Conservation (phyloP, 352 stramenopile genomes). For the Phytopythium boreale region DNA sequence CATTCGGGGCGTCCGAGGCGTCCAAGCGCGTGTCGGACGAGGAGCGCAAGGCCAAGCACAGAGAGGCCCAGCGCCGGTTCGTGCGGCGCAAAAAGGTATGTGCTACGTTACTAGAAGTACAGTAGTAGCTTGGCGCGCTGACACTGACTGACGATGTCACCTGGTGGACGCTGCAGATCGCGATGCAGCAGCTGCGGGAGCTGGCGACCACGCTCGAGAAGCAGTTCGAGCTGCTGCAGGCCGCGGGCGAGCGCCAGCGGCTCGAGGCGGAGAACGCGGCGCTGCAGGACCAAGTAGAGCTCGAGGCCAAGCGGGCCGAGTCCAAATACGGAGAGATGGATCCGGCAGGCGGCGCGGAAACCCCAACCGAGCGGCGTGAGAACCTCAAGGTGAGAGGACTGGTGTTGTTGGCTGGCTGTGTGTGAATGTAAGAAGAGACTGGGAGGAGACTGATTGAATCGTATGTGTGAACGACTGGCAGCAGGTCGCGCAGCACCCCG, state of each 20-base stretch:
- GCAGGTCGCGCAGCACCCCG: not conserved
- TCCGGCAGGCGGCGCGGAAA: not conserved
- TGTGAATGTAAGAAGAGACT: too few relatives aligned
- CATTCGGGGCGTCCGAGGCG: not conserved
- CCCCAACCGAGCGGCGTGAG: not conserved
- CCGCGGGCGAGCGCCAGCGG: conserved; percentile 16
- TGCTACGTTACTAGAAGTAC: not conserved
- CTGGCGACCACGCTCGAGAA: conserved; percentile 29
- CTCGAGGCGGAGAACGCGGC: conserved; percentile 20
- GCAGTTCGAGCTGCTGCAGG: conserved; percentile 25
- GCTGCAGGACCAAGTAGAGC: conserved; percentile 20
- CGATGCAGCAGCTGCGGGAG: conserved; percentile 34
- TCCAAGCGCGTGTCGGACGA: conserved; percentile 37
- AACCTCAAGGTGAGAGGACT: conserved; percentile 4
- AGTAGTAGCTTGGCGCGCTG: not conserved
- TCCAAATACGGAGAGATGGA: not conserved
- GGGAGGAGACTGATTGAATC: not conserved
- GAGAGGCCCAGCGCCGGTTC: conserved; percentile 46
- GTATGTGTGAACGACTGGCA: not conserved
- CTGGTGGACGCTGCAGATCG: conserved; percentile 12
- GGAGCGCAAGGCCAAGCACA: conserved; percentile 49
- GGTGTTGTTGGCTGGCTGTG: too few relatives aligned
- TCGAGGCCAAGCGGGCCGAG: conserved; percentile 1
- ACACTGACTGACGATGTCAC: not conserved
- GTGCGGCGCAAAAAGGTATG: conserved; percentile 53